Base-by-base conservation (phyloP, 805 yeast genomes). In the Grigorovia jiainica region DNA sequence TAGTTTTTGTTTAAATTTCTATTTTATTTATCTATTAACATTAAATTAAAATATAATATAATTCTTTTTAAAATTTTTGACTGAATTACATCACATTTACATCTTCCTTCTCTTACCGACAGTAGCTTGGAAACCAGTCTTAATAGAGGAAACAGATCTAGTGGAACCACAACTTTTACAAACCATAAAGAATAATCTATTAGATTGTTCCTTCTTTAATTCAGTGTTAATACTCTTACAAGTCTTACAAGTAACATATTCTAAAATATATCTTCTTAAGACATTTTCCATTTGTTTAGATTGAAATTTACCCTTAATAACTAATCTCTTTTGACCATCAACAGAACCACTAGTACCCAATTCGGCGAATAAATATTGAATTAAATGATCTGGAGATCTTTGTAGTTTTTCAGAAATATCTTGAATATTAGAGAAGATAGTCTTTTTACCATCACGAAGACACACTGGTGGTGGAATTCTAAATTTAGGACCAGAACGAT, bases 81-180 rank as follows among this genome's bases (percentile, higher is more conserved):
- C 20, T n/a, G 16, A 32, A 15, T 16, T 32, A 32, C 7, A 32
- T 32, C 11, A 15, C 37, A 33, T 33, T 52, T 51, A 55, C 60
- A 62, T 70, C 67, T 72, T 82, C 78, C 79, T 84, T 80, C 90
- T 84, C 67, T 83, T 82, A 55, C 95, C 95, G 58, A 86, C 80
- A 61, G 85, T 90, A 55, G 98, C 99, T 73, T 89, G 96, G 95
- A 86, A 92, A 82, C 99, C 99, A 39, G 97, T 86, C 79, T 94
- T 92, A 68, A 92, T 92, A 37, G 96, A 87, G 53, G 92, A 79
- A 44, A 92, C 99, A 39, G 97, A 87, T 71, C 96, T 82, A 38
- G 97, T 80, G 38, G 95, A 85, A 53, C 98, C 98, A 76, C 99
- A 92, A 43, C 95, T 85, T 63, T 89, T 87, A 75, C 99, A 92